phyloP scores from a whole-genome alignment of 768 basidiomycete genomes.

The Leccinellum luteum region DNA sequence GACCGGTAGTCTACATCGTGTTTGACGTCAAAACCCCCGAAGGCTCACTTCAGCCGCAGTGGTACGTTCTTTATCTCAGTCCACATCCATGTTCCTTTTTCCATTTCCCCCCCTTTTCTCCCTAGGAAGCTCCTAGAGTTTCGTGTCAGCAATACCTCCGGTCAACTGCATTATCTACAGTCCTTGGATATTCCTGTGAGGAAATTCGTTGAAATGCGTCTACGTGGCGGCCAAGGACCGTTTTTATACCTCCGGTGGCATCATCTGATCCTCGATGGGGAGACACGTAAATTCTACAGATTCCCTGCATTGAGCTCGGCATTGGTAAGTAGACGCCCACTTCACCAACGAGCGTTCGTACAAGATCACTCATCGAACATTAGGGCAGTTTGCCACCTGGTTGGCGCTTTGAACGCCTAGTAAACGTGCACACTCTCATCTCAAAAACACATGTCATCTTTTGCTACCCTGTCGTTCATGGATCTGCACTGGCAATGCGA shows the following conservation, averaged over 20 bases:
- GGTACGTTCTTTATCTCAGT: background rate
- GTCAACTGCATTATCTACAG: background rate
- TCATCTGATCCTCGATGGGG: background rate
- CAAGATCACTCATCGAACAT: background rate
- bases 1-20: background rate
- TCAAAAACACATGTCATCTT: background rate
- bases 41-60: background rate
- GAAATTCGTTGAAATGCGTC: background rate
- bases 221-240: background rate
- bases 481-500: background rate
- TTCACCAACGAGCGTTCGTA: background rate
- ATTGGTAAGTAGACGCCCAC: background rate
- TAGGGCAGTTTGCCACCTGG: background rate
- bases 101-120: background rate
- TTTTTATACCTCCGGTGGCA: background rate
- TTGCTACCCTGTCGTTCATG: background rate
- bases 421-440: background rate
- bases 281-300: background rate
- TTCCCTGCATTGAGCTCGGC: background rate
- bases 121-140: background rate
- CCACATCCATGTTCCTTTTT: background rate
- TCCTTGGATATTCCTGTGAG: background rate
- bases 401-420: background rate
- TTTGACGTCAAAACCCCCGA: no score
- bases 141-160: background rate